Evolutionary conservation across 192 early-diverging fungal genomes (phyloP), one percentile per base, ranked within the genome.

Genomic region (Rhizophagus sp.): DNA sequence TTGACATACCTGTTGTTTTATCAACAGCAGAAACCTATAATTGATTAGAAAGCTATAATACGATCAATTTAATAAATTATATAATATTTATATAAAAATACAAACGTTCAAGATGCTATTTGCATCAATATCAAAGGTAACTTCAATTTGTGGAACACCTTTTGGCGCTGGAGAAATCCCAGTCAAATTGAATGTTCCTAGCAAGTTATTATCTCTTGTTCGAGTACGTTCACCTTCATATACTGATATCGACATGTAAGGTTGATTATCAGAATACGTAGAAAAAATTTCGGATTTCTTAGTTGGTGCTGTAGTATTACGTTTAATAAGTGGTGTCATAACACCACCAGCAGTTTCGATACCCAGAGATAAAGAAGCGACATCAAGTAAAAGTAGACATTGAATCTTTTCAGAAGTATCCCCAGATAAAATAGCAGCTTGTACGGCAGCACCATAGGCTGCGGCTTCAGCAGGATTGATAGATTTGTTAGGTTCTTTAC

Each of bases 391-490:
- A 68, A 95, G 88, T 74, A 95, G 83, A 78, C 93, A 90, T 80
- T 90, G 88, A 79, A 67, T 90, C 95, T 87, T 95, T 94, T 50
- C 49, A 50, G 9, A 50, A 15, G 49, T 50, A 11, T 50, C 49
- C 10, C 30, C 30, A 30, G 30, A 30, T 30, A 30, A 30, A 30
- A 30, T 30, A 30, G 30, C 30, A 30, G 30, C 49, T 13, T 50
- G 1, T 67, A 97, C 94, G 47, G 96, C 95, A 71, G 96, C 96
- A 86, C 96, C 96, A 82, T 94, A 96, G 49, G 96, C 96, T 65
- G 96, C 96, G 77, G 95, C 96, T 87, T 97, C 96, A 85, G 96
- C 96, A 79, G 95, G 95, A 88, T 97, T 96, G 84, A 97, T 95
- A 80, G 92, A 92, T 91, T 96, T 96, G 88, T 84, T 86, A 50